Conservation (phyloP, 1,139 yeast genomes). For the Lodderomyces orthopsilosis region DNA sequence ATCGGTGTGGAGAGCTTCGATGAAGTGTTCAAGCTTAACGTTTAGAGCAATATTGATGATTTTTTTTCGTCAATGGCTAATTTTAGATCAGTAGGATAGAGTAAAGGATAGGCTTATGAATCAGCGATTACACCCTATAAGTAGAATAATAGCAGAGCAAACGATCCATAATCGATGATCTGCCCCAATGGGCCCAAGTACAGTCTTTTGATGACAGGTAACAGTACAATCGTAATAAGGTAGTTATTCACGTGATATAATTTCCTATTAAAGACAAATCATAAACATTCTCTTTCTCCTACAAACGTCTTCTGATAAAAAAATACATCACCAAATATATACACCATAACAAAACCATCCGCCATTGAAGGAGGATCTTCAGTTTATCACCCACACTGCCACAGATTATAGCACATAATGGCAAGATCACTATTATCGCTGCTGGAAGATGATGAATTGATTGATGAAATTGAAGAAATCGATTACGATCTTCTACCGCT, state of each 20-base stretch:
- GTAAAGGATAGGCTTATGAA: too few species aligned
- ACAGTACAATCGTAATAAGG: neutral
- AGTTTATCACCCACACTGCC: neutral
- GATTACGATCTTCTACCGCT: constrained; percentile 7
- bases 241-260: neutral
- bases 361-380: too few species aligned
- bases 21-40: too few species aligned
- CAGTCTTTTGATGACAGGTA: too few species aligned
- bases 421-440: constrained; percentile 1
- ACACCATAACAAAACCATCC: neutral
- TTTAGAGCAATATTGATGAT: neutral
- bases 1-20: too few species aligned
- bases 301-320: neutral
- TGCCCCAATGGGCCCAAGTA: too few species aligned
- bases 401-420: neutral
- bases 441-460: constrained; percentile 4
- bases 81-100: too few species aligned
- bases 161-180: too few species aligned
- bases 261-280: neutral
- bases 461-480: constrained; percentile 5
- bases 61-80: too few species aligned
- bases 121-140: too few species aligned
- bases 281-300: neutral
- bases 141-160: too few species aligned
- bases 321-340: neutral